Evolutionary conservation across 805 yeast species (phyloP).

Genomic region (Tetrapisispora namnaoensis): DNA sequence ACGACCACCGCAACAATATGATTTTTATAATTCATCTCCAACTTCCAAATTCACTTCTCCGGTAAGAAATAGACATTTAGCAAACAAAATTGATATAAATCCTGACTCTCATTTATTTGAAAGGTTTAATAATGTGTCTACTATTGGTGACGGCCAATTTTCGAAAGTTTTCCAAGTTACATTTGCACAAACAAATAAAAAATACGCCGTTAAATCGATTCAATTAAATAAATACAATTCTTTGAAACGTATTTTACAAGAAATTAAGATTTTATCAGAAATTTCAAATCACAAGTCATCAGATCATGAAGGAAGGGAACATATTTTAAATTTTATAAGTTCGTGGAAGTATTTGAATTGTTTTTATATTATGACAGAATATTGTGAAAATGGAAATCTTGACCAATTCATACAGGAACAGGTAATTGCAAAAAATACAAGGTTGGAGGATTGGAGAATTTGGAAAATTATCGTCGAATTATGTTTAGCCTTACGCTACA

Average conservation of each 20-base stretch:
- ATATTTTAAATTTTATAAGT: conserved; percentile 67
- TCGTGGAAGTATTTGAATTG: conserved; percentile 75
- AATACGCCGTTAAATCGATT: conserved; percentile 82
- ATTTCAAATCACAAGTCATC: conserved; percentile 29
- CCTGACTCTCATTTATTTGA: conserved; percentile 35
- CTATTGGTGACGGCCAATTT: conserved; percentile 81
- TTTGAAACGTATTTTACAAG: conserved; percentile 22
- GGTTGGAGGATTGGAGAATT: conserved; percentile 88
- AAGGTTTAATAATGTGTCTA: conserved; percentile 50
- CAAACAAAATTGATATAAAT: conserved; percentile 16
- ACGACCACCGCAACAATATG: not conserved
- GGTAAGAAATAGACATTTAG: conserved; percentile 12
- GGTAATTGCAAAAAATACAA: conserved; percentile 44
- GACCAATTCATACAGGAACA: conserved; percentile 76
- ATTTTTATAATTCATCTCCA: conserved; percentile 5
- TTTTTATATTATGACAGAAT: conserved; percentile 88
- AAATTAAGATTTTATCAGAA: conserved; percentile 22
- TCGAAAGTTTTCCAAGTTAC: conserved; percentile 78
- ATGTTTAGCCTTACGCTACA: conserved; percentile 64
- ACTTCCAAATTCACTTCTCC: conserved; percentile 6
- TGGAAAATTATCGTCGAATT: conserved; percentile 93
- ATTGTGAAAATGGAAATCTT: conserved; percentile 87
- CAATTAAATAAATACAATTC: conserved; percentile 36
- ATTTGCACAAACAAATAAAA: conserved; percentile 43
- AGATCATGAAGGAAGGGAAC: conserved; percentile 53